A percentile compares a stretch with the other conserved stretches of the same genome.
Conservation (phyloP, 148 eudicot species). For the Nepenthes gracilis region DNA sequence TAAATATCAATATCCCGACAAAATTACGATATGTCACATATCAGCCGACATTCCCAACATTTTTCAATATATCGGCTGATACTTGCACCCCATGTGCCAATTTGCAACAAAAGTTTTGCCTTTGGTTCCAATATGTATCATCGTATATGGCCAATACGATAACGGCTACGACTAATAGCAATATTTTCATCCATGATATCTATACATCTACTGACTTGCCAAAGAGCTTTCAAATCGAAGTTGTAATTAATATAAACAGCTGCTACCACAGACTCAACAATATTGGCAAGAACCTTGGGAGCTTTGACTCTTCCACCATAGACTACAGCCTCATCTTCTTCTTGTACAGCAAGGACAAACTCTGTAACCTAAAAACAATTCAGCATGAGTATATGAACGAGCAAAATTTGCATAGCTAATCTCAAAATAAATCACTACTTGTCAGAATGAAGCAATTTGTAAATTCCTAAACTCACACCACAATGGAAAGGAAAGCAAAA, state of each 20-base stretch:
- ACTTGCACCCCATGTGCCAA: too few relatives aligned
- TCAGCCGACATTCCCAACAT: too few relatives aligned
- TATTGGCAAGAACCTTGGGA: constrained; percentile 76
- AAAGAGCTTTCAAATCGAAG: constrained; percentile 43
- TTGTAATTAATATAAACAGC: constrained; percentile 64
- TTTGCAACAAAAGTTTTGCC: too few relatives aligned
- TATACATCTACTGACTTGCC: constrained; percentile 31
- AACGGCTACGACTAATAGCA: too few relatives aligned
- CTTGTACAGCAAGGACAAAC: constrained; percentile 48
- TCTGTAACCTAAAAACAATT: constrained; percentile 38
- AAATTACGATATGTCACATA: too few relatives aligned
- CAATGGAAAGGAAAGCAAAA: too few relatives aligned
- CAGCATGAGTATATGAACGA: not conserved
- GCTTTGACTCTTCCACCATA: constrained; percentile 82
- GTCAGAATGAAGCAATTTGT: not conserved
- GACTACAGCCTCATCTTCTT: constrained; percentile 47
- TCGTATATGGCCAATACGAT: too few relatives aligned
- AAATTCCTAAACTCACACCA: too few relatives aligned
- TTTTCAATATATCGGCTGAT: too few relatives aligned
- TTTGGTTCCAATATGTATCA: too few relatives aligned
- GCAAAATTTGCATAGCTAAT: not conserved
- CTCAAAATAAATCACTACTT: not conserved
- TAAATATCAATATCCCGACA: too few relatives aligned
- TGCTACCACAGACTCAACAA: constrained; percentile 76
- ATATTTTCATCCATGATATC: too few relatives aligned